Percentiles rank a stretch among this genome's conserved stretches.
These are phyloP conservation scores for Fusarium tupiense DNA, from an alignment of 2,329 filamentous ascomycete species.

Conservation along the genomic window DNA sequence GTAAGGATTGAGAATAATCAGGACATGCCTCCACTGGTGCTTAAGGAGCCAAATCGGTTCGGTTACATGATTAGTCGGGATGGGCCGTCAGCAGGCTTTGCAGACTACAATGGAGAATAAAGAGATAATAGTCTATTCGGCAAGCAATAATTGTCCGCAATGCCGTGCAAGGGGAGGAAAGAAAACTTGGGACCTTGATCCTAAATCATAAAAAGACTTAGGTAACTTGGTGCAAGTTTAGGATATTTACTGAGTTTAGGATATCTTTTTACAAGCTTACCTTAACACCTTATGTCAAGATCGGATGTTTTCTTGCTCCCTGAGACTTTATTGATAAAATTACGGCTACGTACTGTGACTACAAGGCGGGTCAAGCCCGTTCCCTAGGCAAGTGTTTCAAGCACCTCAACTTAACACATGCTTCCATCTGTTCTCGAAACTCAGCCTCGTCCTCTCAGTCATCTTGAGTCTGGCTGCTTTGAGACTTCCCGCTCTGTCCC, in stretches of 20 bases:
- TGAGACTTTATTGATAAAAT: background rate
- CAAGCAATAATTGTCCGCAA: too few relatives aligned
- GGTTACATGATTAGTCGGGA: constrained; percentile 57
- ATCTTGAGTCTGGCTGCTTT: too few relatives aligned
- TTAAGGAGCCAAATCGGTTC: constrained; percentile 51
- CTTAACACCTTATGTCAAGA: too few relatives aligned
- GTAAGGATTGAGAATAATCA: constrained; percentile 58
- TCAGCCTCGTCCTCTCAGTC: background rate
- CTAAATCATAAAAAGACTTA: too few relatives aligned
- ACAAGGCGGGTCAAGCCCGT: background rate
- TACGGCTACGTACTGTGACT: background rate
- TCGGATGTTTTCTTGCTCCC: too few relatives aligned
- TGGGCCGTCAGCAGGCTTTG: constrained; percentile 58
- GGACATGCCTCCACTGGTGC: constrained; percentile 63
- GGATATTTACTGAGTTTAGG: too few relatives aligned
- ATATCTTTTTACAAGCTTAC: too few relatives aligned
- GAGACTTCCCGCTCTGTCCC: background rate
- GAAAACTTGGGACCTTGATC: too few relatives aligned
- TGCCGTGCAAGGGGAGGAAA: too few relatives aligned
- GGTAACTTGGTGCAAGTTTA: too few relatives aligned
- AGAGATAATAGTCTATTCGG: too few relatives aligned
- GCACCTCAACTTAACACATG: background rate
- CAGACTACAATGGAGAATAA: constrained; percentile 49
- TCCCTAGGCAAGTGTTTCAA: background rate
- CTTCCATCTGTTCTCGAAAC: background rate